Conservation (phyloP, 2,329 filamentous ascomycete species). For the Lecanosticta acicola region DNA sequence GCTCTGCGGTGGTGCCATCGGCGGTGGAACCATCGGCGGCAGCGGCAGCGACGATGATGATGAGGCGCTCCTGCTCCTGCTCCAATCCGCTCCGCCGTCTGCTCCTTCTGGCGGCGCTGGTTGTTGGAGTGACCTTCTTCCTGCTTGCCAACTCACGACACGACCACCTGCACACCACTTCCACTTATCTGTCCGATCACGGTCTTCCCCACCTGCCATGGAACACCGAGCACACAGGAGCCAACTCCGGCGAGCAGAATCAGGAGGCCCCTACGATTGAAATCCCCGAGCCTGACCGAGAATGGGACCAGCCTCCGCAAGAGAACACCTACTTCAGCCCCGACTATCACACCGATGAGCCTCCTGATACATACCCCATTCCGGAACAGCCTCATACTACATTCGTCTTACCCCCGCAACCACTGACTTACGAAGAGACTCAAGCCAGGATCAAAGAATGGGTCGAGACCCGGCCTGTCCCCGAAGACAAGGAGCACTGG, state of each 20-base stretch:
- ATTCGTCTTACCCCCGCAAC: neutral
- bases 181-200: neutral
- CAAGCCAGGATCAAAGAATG: slow-evolving; percentile 37
- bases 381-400: neutral
- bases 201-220: neutral
- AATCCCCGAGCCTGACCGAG: neutral
- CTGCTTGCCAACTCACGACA: neutral
- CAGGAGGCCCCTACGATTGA: neutral
- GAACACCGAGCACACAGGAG: neutral
- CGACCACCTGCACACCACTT: no score
- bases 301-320: neutral
- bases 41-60: neutral
- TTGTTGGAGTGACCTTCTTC: neutral
- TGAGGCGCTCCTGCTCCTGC: neutral
- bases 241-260: neutral
- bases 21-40: neutral
- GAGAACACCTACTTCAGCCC: neutral
- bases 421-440: slow-evolving; percentile 13
- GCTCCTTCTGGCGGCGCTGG: neutral
- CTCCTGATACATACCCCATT: neutral
- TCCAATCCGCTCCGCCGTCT: neutral
- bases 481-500: slow-evolving; percentile 37
- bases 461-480: slow-evolving; percentile 37
- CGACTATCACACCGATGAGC: neutral
- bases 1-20: no score